A percentile compares a stretch with the other conserved stretches of the same genome.
These are phyloP conservation scores for Coemansia sp. DNA, from an alignment of 192 early-diverging fungal genomes.

Conservation along the genomic window DNA sequence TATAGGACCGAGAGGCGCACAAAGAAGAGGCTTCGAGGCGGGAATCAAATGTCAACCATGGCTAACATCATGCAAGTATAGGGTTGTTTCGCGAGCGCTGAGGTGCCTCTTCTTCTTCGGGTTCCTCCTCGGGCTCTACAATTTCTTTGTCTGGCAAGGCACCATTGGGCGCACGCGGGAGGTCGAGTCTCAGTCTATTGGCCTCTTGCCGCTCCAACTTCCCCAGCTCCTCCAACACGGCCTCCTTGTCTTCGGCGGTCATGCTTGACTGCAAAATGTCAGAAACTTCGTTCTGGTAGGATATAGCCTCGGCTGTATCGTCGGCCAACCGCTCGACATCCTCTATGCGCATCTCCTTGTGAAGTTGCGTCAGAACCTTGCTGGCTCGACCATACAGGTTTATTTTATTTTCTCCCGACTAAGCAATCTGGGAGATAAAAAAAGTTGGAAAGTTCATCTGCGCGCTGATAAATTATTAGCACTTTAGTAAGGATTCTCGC, in stretches of 20 bases:
- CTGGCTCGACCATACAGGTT: not conserved
- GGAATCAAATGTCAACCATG: not conserved
- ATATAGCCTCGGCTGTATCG: conserved; percentile 94
- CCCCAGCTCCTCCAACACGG: conserved; percentile 81
- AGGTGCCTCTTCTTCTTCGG: conserved; percentile 12
- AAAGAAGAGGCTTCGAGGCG: not conserved
- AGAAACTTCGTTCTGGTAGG: conserved; percentile 83
- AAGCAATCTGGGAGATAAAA: not conserved
- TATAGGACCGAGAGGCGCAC: not conserved
- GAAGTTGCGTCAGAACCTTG: conserved; percentile 63
- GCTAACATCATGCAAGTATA: conserved; percentile 29
- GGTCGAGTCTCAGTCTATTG: conserved; percentile 23
- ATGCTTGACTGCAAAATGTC: conserved; percentile 77
- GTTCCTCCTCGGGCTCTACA: not conserved
- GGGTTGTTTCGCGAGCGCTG: conserved; percentile 28
- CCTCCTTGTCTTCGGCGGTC: conserved; percentile 84
- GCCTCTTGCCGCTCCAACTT: conserved; percentile 59
- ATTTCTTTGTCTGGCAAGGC: conserved; percentile 16
- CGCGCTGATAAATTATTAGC: not conserved
- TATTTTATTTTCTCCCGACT: not conserved
- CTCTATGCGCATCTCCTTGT: conserved; percentile 86
- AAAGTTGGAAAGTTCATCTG: no score
- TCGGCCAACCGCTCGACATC: conserved; percentile 93
- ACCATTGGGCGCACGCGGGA: conserved; percentile 41
- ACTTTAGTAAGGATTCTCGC: not conserved